A percentile compares a stretch with the other conserved stretches of the same genome.
Evolutionary conservation across 2,329 filamentous ascomycete genomes (phyloP).

Genomic region (Neocatenulostroma microsporum): DNA sequence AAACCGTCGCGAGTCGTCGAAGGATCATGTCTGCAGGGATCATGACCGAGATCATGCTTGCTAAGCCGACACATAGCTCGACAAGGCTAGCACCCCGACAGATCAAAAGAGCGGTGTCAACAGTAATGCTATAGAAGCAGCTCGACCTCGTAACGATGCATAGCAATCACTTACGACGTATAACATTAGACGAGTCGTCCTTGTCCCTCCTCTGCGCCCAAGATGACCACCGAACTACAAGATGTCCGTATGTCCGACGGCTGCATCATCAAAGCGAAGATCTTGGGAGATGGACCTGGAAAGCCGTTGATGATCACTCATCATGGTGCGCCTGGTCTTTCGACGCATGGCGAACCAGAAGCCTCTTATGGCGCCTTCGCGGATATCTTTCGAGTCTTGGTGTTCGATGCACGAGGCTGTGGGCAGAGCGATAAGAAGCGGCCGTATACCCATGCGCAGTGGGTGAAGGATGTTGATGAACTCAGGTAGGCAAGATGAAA

Average conservation of each 20-base stretch:
- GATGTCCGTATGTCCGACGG: conserved; percentile 1
- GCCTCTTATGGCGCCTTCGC: not conserved
- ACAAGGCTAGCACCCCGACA: too few species aligned
- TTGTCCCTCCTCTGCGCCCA: not conserved
- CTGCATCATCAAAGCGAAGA: not conserved
- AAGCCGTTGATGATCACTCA: not conserved
- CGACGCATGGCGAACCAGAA: not conserved
- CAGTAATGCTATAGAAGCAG: too few species aligned
- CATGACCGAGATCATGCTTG: too few species aligned
- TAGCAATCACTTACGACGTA: too few species aligned
- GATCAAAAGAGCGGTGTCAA: too few species aligned
- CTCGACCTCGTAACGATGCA: too few species aligned
- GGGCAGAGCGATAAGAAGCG: not conserved
- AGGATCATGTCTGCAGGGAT: too few species aligned
- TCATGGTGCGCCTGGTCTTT: not conserved
- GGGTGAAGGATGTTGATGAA: not conserved
- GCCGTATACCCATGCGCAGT: not conserved
- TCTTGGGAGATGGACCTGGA: not conserved
- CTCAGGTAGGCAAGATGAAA: not conserved
- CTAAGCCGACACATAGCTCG: too few species aligned
- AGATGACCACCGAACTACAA: not conserved
- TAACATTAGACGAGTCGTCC: too few species aligned
- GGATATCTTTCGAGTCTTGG: not conserved
- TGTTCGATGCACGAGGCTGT: not conserved
- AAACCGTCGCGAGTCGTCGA: too few species aligned